Base-by-base conservation (phyloP, 345 rosid species). In the Raphanus raphanistrum region DNA sequence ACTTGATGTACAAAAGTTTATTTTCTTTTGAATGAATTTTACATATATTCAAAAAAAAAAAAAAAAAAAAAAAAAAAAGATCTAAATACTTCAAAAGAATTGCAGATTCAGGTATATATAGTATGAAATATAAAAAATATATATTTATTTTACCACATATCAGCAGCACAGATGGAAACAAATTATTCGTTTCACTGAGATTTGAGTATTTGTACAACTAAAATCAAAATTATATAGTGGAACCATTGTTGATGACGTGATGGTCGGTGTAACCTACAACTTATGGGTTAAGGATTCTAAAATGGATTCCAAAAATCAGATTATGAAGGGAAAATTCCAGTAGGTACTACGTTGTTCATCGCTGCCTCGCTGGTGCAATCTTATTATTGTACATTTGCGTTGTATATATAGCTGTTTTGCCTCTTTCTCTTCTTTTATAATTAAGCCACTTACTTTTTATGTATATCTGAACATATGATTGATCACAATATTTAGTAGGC, bases 351-450 rank as follows among this genome's bases (percentile, higher is more conserved):
- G 35, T 27, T 78, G 63, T 57, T 33, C 70, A 61, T 21, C 21
- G 21, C 21, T 21, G 21, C n/a, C n/a, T 79, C 64, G 82, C 77
- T 73, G 78, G 57, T 79, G 70, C 48, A 70, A 48, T 78, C 77
- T 66, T 66, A 66, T 32, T 59, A 66, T 60, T 17, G 11, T 57
- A 57, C 74, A 66, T 62, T 17, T 26, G 52, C 36, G 59, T 66
- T 17, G 58, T 28, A 67, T 79, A 41, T 41, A 27, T 73, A 66
- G 74, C 76, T 79, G 69, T 66, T 66, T 27, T 1, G 0, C 1
- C 60, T 5, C 13, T 70, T 16, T 60, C 28, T 11, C 8, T 10
- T 3, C 29, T n/a, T 26, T 25, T 58, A 9, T 17, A 17, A 41
- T 41, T 64, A 65, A 71, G 17, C 55, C 71, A 78, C 76, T 59